phyloP scores from a whole-genome alignment of 768 basidiomycete species.

The Sutorius australiensis region DNA sequence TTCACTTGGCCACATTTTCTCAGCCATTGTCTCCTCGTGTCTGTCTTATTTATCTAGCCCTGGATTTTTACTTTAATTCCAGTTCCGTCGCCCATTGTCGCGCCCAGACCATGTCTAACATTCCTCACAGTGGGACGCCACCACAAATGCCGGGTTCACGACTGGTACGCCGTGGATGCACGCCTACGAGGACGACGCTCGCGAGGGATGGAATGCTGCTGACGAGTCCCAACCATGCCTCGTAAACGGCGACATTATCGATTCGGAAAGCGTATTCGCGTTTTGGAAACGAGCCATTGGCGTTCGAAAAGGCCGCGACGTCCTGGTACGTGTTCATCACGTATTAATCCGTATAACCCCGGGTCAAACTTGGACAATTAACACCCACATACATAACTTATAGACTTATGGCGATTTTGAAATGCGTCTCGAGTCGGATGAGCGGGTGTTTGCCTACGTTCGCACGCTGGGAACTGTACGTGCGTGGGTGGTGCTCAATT shows the following conservation, averaged over 20 bases:
- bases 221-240: background rate
- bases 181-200: slow-evolving; percentile 59
- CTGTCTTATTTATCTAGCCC: background rate
- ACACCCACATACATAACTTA: background rate
- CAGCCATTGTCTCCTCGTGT: background rate
- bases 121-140: slow-evolving; percentile 52
- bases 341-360: background rate
- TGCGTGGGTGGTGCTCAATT: slow-evolving; percentile 48
- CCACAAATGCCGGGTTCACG: slow-evolving; percentile 60
- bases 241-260: slow-evolving; percentile 2
- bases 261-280: slow-evolving; percentile 46
- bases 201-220: slow-evolving; percentile 49
- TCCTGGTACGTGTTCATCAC: slow-evolving; percentile 40
- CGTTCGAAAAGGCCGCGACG: slow-evolving; percentile 50
- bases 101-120: background rate
- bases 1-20: background rate
- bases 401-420: slow-evolving; percentile 63
- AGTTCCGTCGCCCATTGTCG: background rate
- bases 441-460: slow-evolving; percentile 53
- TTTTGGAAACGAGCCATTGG: slow-evolving; percentile 60
- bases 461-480: slow-evolving; percentile 34
- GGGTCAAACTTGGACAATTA: background rate
- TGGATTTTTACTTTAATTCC: background rate
- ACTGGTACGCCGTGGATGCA: slow-evolving; percentile 70
- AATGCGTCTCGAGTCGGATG: slow-evolving; percentile 43